A percentile compares a stretch with the other conserved stretches of the same genome.
These are phyloP conservation scores for Rhododendron molle DNA, from an alignment of 148 eudicot species.

Conservation along the genomic window DNA sequence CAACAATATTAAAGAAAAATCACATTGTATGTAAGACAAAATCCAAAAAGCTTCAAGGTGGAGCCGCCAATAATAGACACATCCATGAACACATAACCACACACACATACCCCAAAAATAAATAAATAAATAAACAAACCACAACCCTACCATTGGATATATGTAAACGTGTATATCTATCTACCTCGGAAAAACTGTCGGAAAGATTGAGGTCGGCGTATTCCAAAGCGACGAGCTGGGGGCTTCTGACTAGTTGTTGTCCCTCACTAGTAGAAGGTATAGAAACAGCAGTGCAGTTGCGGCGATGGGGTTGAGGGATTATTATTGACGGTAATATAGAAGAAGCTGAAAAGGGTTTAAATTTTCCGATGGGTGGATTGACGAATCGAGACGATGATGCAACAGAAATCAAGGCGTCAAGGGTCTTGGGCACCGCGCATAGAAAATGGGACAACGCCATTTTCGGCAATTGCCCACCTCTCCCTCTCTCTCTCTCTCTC, in stretches of 20 bases:
- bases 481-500: too few species aligned
- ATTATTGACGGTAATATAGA: background rate
- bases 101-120: too few species aligned
- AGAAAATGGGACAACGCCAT: constrained; percentile 7
- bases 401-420: constrained; percentile 4
- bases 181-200: constrained; percentile 23
- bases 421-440: constrained; percentile 13
- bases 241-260: constrained; percentile 24
- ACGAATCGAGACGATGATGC: constrained; percentile 10
- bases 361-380: background rate
- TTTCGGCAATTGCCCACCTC: background rate
- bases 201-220: constrained; percentile 60
- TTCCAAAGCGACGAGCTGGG: constrained; percentile 51
- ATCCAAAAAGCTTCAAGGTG: too few species aligned
- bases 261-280: constrained; percentile 5
- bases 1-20: too few species aligned
- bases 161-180: background rate
- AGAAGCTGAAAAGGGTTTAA: background rate
- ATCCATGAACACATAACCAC: background rate
- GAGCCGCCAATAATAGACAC: background rate
- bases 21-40: too few species aligned
- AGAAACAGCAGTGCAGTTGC: constrained; percentile 10
- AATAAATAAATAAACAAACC: too few species aligned
- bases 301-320: background rate
- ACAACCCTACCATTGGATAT: background rate